Evolutionary conservation across 2,329 filamentous ascomycete species (phyloP).

Genomic region (Ophiostoma piceae): DNA sequence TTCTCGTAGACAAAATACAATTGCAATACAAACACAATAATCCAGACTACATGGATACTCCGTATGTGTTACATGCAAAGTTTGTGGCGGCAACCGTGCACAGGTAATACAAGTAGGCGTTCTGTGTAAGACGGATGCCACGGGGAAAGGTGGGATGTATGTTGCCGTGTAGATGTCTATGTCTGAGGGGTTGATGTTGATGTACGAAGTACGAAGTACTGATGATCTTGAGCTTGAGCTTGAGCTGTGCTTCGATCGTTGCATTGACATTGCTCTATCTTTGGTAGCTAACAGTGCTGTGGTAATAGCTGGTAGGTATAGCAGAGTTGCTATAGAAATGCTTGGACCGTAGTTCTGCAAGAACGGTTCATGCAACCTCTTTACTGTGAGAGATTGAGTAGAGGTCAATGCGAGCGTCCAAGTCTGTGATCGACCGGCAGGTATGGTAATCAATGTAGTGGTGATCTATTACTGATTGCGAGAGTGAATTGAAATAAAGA

Average conservation of each 20-base stretch:
- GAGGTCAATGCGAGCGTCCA: background rate
- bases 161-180: too few species aligned
- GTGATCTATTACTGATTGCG: too few species aligned
- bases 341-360: background rate
- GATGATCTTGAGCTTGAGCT: too few species aligned
- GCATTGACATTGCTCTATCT: background rate
- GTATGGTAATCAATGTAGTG: background rate
- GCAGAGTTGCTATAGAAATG: background rate
- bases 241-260: background rate
- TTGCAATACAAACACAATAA: background rate
- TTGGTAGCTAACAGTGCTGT: background rate
- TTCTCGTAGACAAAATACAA: background rate
- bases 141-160: background rate
- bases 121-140: background rate
- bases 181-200: too few species aligned
- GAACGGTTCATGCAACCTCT: background rate
- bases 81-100: background rate
- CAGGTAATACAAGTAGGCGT: background rate
- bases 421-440: constrained; percentile 4
- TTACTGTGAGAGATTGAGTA: background rate
- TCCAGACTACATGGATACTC: background rate
- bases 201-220: too few species aligned
- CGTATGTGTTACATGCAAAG: background rate
- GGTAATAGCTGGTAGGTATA: background rate
- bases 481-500: too few species aligned